A percentile compares a stretch with the other conserved stretches of the same genome.
phyloP scores from a whole-genome alignment of 768 basidiomycete species.

The Podaxis sp. region DNA sequence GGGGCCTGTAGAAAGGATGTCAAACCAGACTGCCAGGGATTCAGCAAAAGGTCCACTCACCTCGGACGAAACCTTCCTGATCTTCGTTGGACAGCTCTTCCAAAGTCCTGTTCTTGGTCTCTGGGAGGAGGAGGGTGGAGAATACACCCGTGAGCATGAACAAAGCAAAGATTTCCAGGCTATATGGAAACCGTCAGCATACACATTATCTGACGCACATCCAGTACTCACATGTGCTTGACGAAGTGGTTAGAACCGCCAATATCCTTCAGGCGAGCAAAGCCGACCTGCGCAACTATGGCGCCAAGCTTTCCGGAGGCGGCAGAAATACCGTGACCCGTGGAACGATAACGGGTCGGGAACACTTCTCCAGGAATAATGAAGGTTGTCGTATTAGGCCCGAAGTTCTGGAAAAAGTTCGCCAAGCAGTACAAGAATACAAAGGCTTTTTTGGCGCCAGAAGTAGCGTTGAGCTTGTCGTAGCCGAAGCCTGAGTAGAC shows the following conservation, averaged over 20 bases:
- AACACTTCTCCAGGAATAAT: conserved; percentile 80
- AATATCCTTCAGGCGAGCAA: conserved; percentile 66
- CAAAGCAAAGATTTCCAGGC: conserved; percentile 77
- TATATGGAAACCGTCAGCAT: conserved; percentile 21
- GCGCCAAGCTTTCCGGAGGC: conserved; percentile 85
- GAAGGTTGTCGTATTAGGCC: conserved; percentile 81
- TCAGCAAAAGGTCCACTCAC: conserved; percentile 17
- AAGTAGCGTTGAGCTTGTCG: conserved; percentile 50
- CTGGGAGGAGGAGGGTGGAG: conserved; percentile 78
- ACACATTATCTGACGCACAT: neutral
- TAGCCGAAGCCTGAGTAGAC: conserved; percentile 60
- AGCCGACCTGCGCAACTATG: conserved; percentile 78
- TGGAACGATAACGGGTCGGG: conserved; percentile 87
- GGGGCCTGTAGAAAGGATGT: neutral
- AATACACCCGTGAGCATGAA: conserved; percentile 87
- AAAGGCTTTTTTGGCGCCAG: conserved; percentile 52
- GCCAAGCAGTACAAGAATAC: conserved; percentile 85
- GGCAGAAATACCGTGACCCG: conserved; percentile 82
- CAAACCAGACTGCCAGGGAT: neutral
- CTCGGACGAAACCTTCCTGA: conserved; percentile 58
- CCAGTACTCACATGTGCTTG: conserved; percentile 60
- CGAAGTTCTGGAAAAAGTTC: conserved; percentile 91
- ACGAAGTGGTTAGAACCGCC: conserved; percentile 63
- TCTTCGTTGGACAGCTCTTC: conserved; percentile 77
- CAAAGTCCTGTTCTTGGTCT: conserved; percentile 66